Base-by-base conservation (phyloP, 2,329 filamentous ascomycete species). In the Hortaea sp. region DNA sequence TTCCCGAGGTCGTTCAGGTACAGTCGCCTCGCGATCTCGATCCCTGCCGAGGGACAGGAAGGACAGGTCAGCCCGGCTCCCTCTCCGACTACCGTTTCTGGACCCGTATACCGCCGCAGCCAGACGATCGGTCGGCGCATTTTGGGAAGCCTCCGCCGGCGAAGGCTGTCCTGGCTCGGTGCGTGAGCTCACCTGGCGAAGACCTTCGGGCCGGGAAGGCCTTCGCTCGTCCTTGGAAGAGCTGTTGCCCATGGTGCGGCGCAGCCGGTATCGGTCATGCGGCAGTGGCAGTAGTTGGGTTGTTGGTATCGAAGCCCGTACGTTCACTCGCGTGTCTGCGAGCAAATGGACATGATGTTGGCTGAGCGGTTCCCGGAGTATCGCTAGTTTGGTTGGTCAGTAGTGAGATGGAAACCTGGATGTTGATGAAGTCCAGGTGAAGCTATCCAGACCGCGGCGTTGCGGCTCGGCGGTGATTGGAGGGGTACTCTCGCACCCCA, bases 1-100 rank as follows among this genome's bases (percentile, higher is more conserved):
- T 69, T 97, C 90, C 48, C 87, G 79, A 48, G 88, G 82, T 38
- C 74, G 69, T 57, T 81, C 77, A 10, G 60, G 49, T n/a, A 9
- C 9, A 27, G 53, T 47, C 3, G 74, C 63, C 5, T 69, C 61
- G n/a, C 66, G 62, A 53, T 57, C 72, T 66, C 49, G 78, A 71
- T 53, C 65, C 58, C 68, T 64, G 37, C 72, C 71, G 7, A 82
- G 67, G 46, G 76, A 75, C 30, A 82, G 69, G 51, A 82, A 74
- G 1, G 76, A 57, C 31, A 82, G 67, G 54, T 82, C 78, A 38
- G 72, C 74, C 46, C 78, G 66, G 65, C 75, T 79, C 29, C 71
- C 69, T 53, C 77, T 69, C 29, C 53, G 53, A 44, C 50, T 57
- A 37, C 45, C 47, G 39, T 39, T 53, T 43, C 75, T 65, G 37